Conservation (phyloP, 2,329 filamentous ascomycete species). For the Onygena corvina region DNA sequence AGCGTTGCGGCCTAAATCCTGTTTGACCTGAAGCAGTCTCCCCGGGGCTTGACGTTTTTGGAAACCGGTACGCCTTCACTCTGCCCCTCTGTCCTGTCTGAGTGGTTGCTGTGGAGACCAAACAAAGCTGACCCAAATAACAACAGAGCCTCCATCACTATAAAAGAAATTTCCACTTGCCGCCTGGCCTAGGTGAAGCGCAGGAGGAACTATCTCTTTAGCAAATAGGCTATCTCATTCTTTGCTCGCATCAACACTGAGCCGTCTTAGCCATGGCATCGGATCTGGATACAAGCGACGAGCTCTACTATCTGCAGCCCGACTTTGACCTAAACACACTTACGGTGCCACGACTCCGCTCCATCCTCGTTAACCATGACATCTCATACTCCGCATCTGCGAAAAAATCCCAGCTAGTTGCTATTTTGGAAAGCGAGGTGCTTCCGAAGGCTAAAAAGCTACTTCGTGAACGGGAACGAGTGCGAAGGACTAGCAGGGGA, state of each 20-base stretch:
- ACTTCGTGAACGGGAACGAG: slow-evolving; percentile 59
- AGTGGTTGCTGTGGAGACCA: slow-evolving; percentile 32
- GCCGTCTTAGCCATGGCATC: slow-evolving; percentile 21
- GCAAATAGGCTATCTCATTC: no score
- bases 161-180: not conserved
- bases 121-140: slow-evolving; percentile 5
- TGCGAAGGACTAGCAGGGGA: slow-evolving; percentile 75
- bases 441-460: slow-evolving; percentile 67
- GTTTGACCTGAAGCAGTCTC: not conserved
- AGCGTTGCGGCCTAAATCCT: no score
- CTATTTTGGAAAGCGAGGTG: slow-evolving; percentile 69
- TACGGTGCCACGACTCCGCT: slow-evolving; percentile 78
- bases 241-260: not conserved
- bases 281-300: slow-evolving; percentile 30
- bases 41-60: not conserved
- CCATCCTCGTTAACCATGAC: slow-evolving; percentile 81
- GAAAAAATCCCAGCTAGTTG: slow-evolving; percentile 80
- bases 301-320: slow-evolving; percentile 71
- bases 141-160: slow-evolving; percentile 1
- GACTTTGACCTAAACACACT: slow-evolving; percentile 74
- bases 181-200: not conserved
- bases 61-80: not conserved
- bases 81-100: not conserved
- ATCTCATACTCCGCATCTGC: slow-evolving; percentile 75
- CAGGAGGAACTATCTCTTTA: no score